Percentiles rank a stretch among this genome's conserved stretches.
Evolutionary conservation across 2,329 filamentous ascomycete genomes (phyloP).

Genomic region (Emergomyces orientalis): DNA sequence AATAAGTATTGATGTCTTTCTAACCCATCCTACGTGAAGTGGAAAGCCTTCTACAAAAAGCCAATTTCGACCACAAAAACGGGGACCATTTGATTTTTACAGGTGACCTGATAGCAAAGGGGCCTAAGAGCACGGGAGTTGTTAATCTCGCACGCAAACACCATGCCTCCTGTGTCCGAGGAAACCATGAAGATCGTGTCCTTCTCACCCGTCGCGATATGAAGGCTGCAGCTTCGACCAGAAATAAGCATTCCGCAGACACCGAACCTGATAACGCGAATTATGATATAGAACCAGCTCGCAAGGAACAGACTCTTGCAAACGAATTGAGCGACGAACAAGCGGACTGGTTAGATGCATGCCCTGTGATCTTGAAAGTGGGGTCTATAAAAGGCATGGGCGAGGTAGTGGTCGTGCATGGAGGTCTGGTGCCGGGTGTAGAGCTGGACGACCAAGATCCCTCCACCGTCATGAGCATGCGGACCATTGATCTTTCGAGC

Average conservation of each 20-base stretch:
- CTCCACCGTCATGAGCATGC: constrained; percentile 84
- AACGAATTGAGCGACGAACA: constrained; percentile 52
- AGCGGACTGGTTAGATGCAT: constrained; percentile 57
- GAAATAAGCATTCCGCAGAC: background rate
- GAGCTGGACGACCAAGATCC: constrained; percentile 63
- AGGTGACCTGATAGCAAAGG: constrained; percentile 77
- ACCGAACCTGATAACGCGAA: constrained; percentile 16
- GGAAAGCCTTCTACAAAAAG: constrained; percentile 53
- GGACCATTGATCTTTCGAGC: constrained; percentile 58
- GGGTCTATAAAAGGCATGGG: constrained; percentile 53
- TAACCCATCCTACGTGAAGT: constrained; percentile 27
- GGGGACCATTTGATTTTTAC: constrained; percentile 66
- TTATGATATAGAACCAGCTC: constrained; percentile 26
- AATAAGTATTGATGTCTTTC: background rate
- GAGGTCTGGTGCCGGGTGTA: constrained; percentile 69
- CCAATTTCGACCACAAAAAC: constrained; percentile 48
- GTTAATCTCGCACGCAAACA: constrained; percentile 64
- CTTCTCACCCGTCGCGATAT: constrained; percentile 54
- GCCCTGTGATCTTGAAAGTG: constrained; percentile 68
- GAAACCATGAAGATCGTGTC: constrained; percentile 85
- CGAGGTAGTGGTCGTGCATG: constrained; percentile 70
- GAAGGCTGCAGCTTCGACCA: constrained; percentile 12
- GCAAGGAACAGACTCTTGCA: constrained; percentile 44
- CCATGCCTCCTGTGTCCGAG: constrained; percentile 71
- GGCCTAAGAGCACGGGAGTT: constrained; percentile 71